Evolutionary conservation across 225 moss, liverwort and hornwort genomes (phyloP).

Genomic region (Takakia lepidozioides): DNA sequence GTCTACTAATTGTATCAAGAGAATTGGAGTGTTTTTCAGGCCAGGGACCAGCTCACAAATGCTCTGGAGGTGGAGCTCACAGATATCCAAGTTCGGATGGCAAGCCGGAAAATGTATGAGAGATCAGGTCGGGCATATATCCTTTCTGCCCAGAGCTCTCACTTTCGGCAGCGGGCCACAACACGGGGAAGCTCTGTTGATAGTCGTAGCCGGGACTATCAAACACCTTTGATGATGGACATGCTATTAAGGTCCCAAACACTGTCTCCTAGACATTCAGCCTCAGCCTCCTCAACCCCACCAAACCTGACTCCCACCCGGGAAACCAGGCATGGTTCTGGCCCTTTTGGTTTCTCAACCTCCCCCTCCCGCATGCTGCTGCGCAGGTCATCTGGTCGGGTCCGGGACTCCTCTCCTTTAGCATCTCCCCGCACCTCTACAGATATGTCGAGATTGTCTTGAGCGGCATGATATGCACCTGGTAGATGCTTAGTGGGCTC

Average conservation of each 20-base stretch:
- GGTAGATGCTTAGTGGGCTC: too few species aligned
- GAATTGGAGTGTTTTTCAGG: too few species aligned
- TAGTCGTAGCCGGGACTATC: conserved; percentile 28
- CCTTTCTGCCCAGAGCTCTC: conserved; percentile 40
- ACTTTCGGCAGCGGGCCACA: conserved; percentile 35
- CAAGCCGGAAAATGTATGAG: conserved; percentile 31
- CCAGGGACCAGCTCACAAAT: conserved; percentile 20
- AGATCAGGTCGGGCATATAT: conserved; percentile 40
- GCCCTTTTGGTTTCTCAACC: too few species aligned
- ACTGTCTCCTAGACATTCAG: conserved; percentile 2
- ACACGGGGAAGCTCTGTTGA: conserved; percentile 20
- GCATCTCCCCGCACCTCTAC: too few species aligned
- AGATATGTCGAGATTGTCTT: too few species aligned
- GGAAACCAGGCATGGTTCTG: conserved; percentile 1
- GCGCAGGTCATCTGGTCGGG: too few species aligned
- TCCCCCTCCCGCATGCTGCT: too few species aligned
- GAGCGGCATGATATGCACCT: too few species aligned
- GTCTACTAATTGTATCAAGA: too few species aligned
- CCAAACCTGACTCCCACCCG: neutral
- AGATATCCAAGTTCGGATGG: conserved; percentile 30
- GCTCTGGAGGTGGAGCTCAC: conserved; percentile 27
- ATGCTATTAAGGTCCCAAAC: conserved; percentile 32
- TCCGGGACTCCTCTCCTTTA: too few species aligned
- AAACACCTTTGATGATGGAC: conserved; percentile 31
- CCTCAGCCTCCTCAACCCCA: conserved; percentile 7